Conservation (phyloP, 768 basidiomycete species). For the Hemileccinum impolitum region DNA sequence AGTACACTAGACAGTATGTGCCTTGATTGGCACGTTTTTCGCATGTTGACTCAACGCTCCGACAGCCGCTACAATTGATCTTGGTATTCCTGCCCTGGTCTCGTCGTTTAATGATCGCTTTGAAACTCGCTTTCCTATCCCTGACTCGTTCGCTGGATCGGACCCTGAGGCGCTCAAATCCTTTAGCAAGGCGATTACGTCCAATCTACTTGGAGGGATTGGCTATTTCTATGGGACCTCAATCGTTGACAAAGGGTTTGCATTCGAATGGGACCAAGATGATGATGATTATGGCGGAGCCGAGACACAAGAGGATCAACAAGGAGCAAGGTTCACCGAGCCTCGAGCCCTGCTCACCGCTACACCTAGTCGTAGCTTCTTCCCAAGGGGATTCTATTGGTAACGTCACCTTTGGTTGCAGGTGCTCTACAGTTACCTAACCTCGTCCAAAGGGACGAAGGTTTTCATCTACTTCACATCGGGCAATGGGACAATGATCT, state of each 20-base stretch:
- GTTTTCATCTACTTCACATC: slow-evolving; percentile 90
- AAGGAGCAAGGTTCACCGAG: slow-evolving; percentile 67
- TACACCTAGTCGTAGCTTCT: slow-evolving; percentile 95
- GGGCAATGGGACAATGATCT: slow-evolving; percentile 93
- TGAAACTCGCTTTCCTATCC: slow-evolving; percentile 63
- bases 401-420: slow-evolving; percentile 30
- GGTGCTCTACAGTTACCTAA: neutral
- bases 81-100: slow-evolving; percentile 65
- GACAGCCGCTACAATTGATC: slow-evolving; percentile 60
- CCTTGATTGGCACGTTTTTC: neutral
- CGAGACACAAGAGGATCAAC: slow-evolving; percentile 32
- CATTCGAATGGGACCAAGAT: slow-evolving; percentile 88
- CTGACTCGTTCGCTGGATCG: slow-evolving; percentile 48
- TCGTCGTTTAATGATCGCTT: slow-evolving; percentile 66
- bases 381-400: slow-evolving; percentile 98
- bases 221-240: slow-evolving; percentile 94
- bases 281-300: slow-evolving; percentile 41
- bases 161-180: slow-evolving; percentile 48
- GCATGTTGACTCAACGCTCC: neutral
- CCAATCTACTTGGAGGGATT: slow-evolving; percentile 88
- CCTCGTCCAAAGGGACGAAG: slow-evolving; percentile 74
- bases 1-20: slow-evolving; percentile 62
- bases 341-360: slow-evolving; percentile 80
- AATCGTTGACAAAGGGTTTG: slow-evolving; percentile 79
- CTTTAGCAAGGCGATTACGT: slow-evolving; percentile 87